These are phyloP conservation scores for Senecio squalidus DNA, from an alignment of 140 eudicot genomes.

Conservation along the genomic window DNA sequence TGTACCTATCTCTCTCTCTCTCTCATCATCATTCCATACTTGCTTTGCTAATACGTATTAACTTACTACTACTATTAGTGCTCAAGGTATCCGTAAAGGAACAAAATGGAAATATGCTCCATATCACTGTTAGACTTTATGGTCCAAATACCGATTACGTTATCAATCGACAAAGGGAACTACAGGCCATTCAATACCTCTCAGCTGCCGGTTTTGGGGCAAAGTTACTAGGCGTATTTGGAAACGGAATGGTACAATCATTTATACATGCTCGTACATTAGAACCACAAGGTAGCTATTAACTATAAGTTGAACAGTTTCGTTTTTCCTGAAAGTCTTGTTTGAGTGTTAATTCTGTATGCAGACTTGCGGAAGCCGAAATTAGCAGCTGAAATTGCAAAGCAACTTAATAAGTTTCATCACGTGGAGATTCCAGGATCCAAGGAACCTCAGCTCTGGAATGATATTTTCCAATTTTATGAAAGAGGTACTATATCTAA, in stretches of 20 bases:
- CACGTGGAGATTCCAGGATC: constrained; percentile 90
- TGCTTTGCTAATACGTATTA: too few relatives aligned
- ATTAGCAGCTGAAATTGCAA: constrained; percentile 81
- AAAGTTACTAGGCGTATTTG: constrained; percentile 88
- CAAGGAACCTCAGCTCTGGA: constrained; percentile 90
- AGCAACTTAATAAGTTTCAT: constrained; percentile 76
- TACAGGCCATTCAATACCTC: constrained; percentile 83
- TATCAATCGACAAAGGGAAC: constrained; percentile 80
- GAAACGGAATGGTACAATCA: constrained; percentile 97
- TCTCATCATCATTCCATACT: too few relatives aligned
- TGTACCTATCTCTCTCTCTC: constrained; percentile 39
- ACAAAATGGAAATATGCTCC: constrained; percentile 45
- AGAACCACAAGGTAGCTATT: constrained; percentile 53
- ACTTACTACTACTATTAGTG: constrained; percentile 46
- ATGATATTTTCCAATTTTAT: constrained; percentile 64
- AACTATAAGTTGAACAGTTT: too few relatives aligned
- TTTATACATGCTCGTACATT: constrained; percentile 89
- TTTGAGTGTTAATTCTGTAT: constrained; percentile 9
- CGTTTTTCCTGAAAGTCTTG: too few relatives aligned
- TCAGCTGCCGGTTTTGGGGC: constrained; percentile 99
- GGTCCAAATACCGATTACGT: constrained; percentile 99
- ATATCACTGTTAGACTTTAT: constrained; percentile 68
- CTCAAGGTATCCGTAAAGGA: constrained; percentile 73
- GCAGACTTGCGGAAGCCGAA: constrained; percentile 84
- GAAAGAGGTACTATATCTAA: constrained; percentile 52